Base-by-base conservation (phyloP, 768 basidiomycete species). In the Mycena venus region DNA sequence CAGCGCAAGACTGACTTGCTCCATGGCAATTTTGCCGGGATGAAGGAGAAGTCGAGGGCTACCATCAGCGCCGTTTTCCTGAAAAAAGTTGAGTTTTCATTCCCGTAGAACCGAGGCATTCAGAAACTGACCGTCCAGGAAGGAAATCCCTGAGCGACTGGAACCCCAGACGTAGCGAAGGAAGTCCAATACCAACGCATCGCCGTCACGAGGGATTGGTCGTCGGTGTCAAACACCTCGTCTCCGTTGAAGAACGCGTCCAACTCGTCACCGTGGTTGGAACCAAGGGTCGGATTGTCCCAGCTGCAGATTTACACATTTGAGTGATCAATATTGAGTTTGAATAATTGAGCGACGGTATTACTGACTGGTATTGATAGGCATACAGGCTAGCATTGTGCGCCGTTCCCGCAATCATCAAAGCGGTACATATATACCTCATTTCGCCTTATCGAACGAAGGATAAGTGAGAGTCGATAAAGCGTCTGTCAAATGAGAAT, bases 381-480 rank as follows among this genome's bases (percentile, higher is more conserved):
- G 83, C 77, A 12, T 63, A 44, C 9, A 79, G 32, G 10, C 83
- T 82, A 0, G 67, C 42, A 12, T 58, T 29, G 21, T 55, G 67
- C 25, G 68, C 79, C 59, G 80, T 79, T 12, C 81, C 82, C 0
- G 83, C 75, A 56, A 88, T 82, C 79, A 87, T 75, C 15, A 76
- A 75, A 17, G 86, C 85, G 10, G 83, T 84, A 70, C 87, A 88
- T n/a, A 88, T 86, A 61, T 86, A 87, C 56, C 87, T 76, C 63
- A 81, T 81, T 68, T 88, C 87, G 29, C 87, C 87, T 69, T 87
- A 88, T n/a, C n/a, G 23, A 51, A 25, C 23, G 8, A 47, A 9
- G 7, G 21, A n/a, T 47, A 12, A 27, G 21, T 3, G 5, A 25
- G 27, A 6, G 23, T 19, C 42, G 1, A 44, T 44, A 25, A 23